Base-by-base conservation (phyloP, 768 basidiomycete species). In the Chalciporus sphaerocephalus region DNA sequence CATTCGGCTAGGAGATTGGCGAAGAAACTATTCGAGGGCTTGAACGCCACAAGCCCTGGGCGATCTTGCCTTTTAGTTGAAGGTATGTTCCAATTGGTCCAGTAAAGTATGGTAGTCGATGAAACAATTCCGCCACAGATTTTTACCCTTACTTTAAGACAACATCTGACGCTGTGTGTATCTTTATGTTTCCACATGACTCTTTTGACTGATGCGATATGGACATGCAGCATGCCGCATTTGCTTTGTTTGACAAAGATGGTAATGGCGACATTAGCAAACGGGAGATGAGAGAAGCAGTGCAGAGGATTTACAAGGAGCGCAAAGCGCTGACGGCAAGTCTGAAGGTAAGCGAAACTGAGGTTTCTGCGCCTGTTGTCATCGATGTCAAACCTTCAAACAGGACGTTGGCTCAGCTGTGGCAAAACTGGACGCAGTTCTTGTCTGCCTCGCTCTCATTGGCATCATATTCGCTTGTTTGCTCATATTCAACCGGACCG, bases 241-340 rank as follows among this genome's bases (percentile, higher is more conserved):
- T 89, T 51, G 66, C 70, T 11, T 51, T 87, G 6, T 89, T 89
- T 49, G 87, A 90, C 59, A 85, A 82, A 59, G 87, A 89, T 59
- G 81, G 75, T n/a, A 91, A 91, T 56, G 88, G 87, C 9, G 87
- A 90, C 53, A 84, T 90, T 38, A 75, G 73, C 2, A 88, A 81
- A 59, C 72, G 69, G 16, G 88, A 91, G 64, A 91, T 90, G 86
- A 76, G 88, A 25, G 85, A 87, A 56, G 85, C 84, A 2, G 87
- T 91, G 6, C 84, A 86, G 51, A 70, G 86, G 28, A 88, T 90
- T 36, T 91, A 91, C 57, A 72, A 76, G 38, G 87, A 91, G 60
- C 76, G 87, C 15, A 89, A 86, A 58, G 72, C 85, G 0, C 66
- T 91, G 27, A 79, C 75, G 3, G 72, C 84, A 16, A 78, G 83